Evolutionary conservation across 2,329 filamentous ascomycete genomes (phyloP).

Genomic region (Cladosporium austrohemisphaericum): DNA sequence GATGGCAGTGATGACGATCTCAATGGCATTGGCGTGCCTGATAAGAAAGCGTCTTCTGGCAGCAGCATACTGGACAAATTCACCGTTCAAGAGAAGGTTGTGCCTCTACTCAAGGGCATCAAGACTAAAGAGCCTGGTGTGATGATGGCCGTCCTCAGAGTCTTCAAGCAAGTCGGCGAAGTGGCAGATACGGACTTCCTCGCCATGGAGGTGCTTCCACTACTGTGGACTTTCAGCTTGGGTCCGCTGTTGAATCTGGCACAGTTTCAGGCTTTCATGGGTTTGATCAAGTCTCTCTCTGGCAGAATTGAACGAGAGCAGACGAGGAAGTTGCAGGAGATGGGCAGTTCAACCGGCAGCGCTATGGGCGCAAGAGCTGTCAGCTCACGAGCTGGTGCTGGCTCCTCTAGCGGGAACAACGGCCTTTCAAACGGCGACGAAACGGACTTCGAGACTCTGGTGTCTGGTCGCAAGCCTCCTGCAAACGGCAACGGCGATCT

Average conservation of each 20-base stretch:
- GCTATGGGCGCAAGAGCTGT: conserved; percentile 38
- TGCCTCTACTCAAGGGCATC: conserved; percentile 84
- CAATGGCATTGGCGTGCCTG: conserved; percentile 58
- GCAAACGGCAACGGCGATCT: conserved; percentile 33
- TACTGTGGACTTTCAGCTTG: conserved; percentile 87
- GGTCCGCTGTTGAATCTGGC: conserved; percentile 82
- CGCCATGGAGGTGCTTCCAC: conserved; percentile 82
- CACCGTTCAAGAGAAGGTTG: conserved; percentile 95
- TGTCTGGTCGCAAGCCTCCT: conserved; percentile 66
- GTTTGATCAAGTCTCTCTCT: conserved; percentile 76
- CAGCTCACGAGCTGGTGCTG: conserved; percentile 60
- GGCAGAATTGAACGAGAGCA: conserved; percentile 83
- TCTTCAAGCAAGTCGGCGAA: conserved; percentile 77
- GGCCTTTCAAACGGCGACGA: conserved; percentile 57
- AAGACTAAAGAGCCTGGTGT: conserved; percentile 98
- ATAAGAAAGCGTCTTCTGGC: conserved; percentile 48
- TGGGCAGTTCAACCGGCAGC: conserved; percentile 53
- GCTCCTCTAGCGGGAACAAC: conserved; percentile 41
- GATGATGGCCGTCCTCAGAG: conserved; percentile 87
- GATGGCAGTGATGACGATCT: conserved; percentile 52
- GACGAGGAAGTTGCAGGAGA: conserved; percentile 78
- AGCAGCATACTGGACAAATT: conserved; percentile 88
- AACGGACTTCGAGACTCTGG: conserved; percentile 82
- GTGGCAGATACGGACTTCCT: conserved; percentile 86
- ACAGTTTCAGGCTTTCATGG: conserved; percentile 86